These are phyloP conservation scores for Cenchrus purpureus DNA, from an alignment of 176 grass and related monocot genomes.

Conservation along the genomic window DNA sequence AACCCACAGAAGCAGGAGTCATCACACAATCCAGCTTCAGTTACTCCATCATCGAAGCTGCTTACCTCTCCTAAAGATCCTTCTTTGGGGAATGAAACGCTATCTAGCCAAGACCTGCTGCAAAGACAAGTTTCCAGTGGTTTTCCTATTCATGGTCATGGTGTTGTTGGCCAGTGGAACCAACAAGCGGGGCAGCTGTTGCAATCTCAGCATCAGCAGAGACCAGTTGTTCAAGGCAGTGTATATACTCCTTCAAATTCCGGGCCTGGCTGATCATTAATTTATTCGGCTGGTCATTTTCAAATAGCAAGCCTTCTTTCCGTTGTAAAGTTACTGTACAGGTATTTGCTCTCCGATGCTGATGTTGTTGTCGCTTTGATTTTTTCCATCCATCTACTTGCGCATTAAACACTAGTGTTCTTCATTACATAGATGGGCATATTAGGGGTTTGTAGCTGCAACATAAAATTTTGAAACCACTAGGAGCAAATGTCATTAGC, in stretches of 20 bases:
- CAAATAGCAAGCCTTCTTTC: slow-evolving; percentile 22
- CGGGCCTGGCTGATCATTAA: slow-evolving; percentile 57
- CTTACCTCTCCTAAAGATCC: slow-evolving; percentile 42
- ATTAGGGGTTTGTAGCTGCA: neutral
- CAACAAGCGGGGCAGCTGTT: slow-evolving; percentile 44
- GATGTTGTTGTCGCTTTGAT: neutral
- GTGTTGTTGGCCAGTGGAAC: slow-evolving; percentile 59
- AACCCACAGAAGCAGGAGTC: slow-evolving; percentile 41
- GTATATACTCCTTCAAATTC: slow-evolving; percentile 63
- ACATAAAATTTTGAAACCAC: neutral
- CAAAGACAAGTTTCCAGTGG: slow-evolving; percentile 49
- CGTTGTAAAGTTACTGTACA: slow-evolving; percentile 60
- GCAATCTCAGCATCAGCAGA: slow-evolving; percentile 52
- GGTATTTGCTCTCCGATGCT: slow-evolving; percentile 10
- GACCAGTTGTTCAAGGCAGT: slow-evolving; percentile 47
- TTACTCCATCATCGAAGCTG: slow-evolving; percentile 18
- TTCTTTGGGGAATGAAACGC: slow-evolving; percentile 50
- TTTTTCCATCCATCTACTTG: neutral
- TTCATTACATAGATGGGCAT: neutral
- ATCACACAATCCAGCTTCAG: slow-evolving; percentile 37
- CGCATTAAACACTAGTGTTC: neutral
- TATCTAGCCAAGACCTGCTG: slow-evolving; percentile 53
- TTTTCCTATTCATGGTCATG: slow-evolving; percentile 45
- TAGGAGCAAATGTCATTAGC: neutral
- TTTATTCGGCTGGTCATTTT: slow-evolving; percentile 24